Percentiles rank a stretch among this genome's conserved stretches.
phyloP scores from a whole-genome alignment of 805 yeast genomes.

The Candida xyloterini region DNA sequence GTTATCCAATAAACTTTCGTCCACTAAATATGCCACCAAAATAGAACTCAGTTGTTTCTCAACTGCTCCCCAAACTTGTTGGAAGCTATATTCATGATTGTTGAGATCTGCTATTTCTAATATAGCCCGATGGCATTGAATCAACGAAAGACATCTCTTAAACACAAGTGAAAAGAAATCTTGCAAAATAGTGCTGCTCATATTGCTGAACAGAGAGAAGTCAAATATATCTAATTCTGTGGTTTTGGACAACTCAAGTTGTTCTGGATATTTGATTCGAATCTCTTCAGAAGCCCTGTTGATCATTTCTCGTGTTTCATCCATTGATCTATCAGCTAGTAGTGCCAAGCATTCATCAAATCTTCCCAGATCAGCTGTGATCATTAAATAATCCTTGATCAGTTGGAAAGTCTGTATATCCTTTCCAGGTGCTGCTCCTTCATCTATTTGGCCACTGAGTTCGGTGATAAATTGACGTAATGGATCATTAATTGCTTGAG shows the following conservation, averaged over 20 bases:
- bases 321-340: slow-evolving; percentile 50
- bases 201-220: slow-evolving; percentile 24
- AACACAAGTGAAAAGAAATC: slow-evolving; percentile 74
- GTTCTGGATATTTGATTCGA: slow-evolving; percentile 47
- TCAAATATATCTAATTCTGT: slow-evolving; percentile 16
- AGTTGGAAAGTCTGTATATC: slow-evolving; percentile 24
- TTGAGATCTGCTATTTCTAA: slow-evolving; percentile 47
- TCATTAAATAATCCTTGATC: slow-evolving; percentile 19
- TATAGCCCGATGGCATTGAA: slow-evolving; percentile 70
- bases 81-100: slow-evolving; percentile 24
- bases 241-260: slow-evolving; percentile 24
- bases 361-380: slow-evolving; percentile 48
- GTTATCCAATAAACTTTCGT: slow-evolving; percentile 29
- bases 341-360: slow-evolving; percentile 56
- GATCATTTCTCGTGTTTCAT: slow-evolving; percentile 63
- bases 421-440: slow-evolving; percentile 24
- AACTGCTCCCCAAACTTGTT: slow-evolving; percentile 42
- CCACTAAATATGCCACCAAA: slow-evolving; percentile 38
- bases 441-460: slow-evolving; percentile 21
- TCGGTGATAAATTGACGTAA: slow-evolving; percentile 36
- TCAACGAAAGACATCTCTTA: slow-evolving; percentile 54
- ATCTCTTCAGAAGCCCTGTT: slow-evolving; percentile 63
- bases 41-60: slow-evolving; percentile 40
- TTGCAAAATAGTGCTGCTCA: slow-evolving; percentile 46
- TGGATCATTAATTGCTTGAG: slow-evolving; percentile 31